Evolutionary conservation across 805 yeast species (phyloP).

Genomic region (Metschnikowia drakensbergensis): DNA sequence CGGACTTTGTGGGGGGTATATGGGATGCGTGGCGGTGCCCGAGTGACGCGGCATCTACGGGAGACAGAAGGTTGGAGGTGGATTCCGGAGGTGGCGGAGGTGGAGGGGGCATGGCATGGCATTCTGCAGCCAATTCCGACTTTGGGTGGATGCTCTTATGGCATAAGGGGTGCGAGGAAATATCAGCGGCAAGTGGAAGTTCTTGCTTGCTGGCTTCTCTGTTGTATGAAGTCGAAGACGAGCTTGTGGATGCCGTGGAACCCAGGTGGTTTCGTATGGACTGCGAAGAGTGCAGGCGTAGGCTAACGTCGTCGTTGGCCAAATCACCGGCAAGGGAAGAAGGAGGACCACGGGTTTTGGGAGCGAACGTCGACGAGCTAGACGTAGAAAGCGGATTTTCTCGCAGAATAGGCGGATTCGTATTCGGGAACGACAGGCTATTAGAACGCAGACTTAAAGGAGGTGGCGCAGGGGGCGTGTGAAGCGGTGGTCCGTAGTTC

Average conservation of each 20-base stretch:
- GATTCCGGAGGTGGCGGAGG: slow-evolving; percentile 4
- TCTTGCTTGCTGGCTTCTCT: background rate
- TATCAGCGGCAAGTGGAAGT: background rate
- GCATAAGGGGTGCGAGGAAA: background rate
- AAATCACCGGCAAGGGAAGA: slow-evolving; percentile 1
- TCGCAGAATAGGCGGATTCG: background rate
- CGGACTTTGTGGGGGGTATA: slow-evolving; percentile 2
- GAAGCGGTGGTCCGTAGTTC: background rate
- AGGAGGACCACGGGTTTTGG: background rate
- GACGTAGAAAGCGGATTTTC: background rate
- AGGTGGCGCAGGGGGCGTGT: background rate
- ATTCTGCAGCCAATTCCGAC: background rate
- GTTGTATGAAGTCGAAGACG: background rate
- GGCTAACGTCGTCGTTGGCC: background rate
- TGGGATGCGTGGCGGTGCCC: background rate
- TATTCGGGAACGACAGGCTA: background rate
- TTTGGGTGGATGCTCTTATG: background rate
- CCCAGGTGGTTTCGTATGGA: background rate
- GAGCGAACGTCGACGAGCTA: background rate
- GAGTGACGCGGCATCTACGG: background rate
- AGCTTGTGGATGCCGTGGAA: slow-evolving; percentile 1
- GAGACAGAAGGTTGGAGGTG: background rate
- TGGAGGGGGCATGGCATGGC: slow-evolving; percentile 1
- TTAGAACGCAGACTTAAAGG: slow-evolving; percentile 1
- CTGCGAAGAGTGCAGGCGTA: background rate